A percentile compares a stretch with the other conserved stretches of the same genome.
phyloP scores from a whole-genome alignment of 208 protist species.

The Trichomonas gallinae region DNA sequence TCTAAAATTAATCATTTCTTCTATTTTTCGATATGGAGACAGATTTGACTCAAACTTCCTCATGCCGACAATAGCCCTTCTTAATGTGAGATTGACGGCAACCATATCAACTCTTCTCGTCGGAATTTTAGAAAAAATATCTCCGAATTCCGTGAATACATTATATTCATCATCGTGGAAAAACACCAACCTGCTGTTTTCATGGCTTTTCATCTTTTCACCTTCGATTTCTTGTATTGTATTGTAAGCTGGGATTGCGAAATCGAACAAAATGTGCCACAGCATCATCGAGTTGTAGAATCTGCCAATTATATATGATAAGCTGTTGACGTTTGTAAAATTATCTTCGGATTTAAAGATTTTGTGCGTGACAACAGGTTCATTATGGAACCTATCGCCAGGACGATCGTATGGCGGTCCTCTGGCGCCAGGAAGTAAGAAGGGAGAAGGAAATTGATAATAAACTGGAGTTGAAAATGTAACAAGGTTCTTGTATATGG shows the following conservation, averaged over 20 bases:
- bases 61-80: neutral
- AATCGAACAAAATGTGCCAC: neutral
- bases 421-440: neutral
- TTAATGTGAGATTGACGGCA: neutral
- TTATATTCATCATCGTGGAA: neutral
- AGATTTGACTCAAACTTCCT: neutral
- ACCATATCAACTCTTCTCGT: neutral
- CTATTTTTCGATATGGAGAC: neutral
- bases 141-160: neutral
- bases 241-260: neutral
- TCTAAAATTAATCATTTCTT: neutral
- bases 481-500: neutral
- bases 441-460: neutral
- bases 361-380: neutral
- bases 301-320: neutral
- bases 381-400: neutral
- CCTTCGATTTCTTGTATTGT: neutral
- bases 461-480: neutral
- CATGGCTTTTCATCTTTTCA: too few species aligned
- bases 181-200: neutral
- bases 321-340: neutral
- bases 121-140: neutral
- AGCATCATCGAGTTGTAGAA: neutral
- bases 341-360: neutral
- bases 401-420: neutral